Evolutionary conservation across 139 green algal genomes (phyloP), one percentile per base, ranked within the genome.

Genomic region (Nannochloris sp.): DNA sequence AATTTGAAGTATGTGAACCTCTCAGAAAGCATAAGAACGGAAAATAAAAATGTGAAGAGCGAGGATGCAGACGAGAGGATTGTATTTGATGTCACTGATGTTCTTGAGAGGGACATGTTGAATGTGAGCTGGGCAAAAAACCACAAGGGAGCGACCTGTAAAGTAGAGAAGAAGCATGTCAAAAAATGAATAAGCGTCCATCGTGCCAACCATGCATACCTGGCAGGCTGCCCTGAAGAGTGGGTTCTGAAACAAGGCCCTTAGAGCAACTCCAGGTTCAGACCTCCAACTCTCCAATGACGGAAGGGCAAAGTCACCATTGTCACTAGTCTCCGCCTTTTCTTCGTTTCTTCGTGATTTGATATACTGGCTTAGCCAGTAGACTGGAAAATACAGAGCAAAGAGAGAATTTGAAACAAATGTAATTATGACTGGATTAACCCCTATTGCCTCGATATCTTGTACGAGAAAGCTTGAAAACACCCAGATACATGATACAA

Each of bases 81-180:
- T 29, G 91, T 97, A 81, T 98, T 98, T 68, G 75, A 88, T 5
- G 87, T 97, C n/a, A 98, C 90, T 19, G 73, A 84, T 3, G 92
- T 98, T 44, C 72, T 49, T 10, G 59, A 46, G 44, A 98, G 75
- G 4, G 78, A 91, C 16, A 67, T 15, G 62, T 96, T 97, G 82
- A 97, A 98, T 23, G 80, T 78, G 9, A 86, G 70, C 76, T 98
- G 92, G 0, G 90, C 92, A 2, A 79, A 5, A 68, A 96, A 96
- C 91, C 89, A 98, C 6, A 97, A 57, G 5, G 88, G 86, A 3
- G 76, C 82, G 15, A 95, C 78, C 67, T 53, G 46, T 12, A 18
- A 10, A 25, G 2, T 12, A 4, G 18, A 53, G 12, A 21, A 53
- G 11, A 12, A 25, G n/a, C n/a, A 21, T 53, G 10, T 29, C 44